Evolutionary conservation across 495 filamentous ascomycete species (phyloP), one percentile per base, ranked within the genome.

Genomic region (Penicillium canariense): DNA sequence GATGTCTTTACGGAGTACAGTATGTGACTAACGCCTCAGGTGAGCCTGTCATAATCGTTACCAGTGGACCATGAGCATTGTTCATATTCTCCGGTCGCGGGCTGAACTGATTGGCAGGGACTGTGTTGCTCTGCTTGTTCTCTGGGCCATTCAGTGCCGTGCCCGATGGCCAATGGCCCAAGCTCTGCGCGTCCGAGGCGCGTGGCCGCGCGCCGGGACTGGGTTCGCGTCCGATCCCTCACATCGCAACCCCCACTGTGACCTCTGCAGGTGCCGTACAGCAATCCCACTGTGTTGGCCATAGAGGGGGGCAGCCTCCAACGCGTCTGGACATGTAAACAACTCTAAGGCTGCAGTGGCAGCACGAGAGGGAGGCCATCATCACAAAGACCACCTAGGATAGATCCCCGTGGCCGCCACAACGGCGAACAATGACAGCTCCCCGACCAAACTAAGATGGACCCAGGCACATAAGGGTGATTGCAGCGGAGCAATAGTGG

Each of bases 141-240:
- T n/a, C n/a, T n/a, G n/a, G n/a, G n/a, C n/a, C n/a, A n/a, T n/a
- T n/a, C n/a, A n/a, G n/a, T n/a, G n/a, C n/a, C n/a, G n/a, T n/a
- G n/a, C n/a, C n/a, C n/a, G n/a, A 23, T 25, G 11, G 4, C 20
- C 11, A 12, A 43, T 59, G 60, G 61, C 38, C 65, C 56, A 58
- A 58, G 61, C 61, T 62, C 48, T 42, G 38, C 56, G 60, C 63
- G 63, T 63, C 54, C 36, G 14, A 36, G 43, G 57, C 63, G 63
- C 63, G 63, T 61, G 32, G 22, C 8, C 51, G 35, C 50, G 48
- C 46, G 54, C 18, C 7, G 2, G 36, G 54, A n/a, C n/a, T n/a
- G n/a, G n/a, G n/a, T n/a, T 63, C 58, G 61, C 54, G 58, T 62
- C 47, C 26, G 25, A 15, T 47, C 17, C 46, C 46, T 38, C 23